Evolutionary conservation across 1,139 yeast genomes (phyloP).

Genomic region (Yamadazyma blattariae): DNA sequence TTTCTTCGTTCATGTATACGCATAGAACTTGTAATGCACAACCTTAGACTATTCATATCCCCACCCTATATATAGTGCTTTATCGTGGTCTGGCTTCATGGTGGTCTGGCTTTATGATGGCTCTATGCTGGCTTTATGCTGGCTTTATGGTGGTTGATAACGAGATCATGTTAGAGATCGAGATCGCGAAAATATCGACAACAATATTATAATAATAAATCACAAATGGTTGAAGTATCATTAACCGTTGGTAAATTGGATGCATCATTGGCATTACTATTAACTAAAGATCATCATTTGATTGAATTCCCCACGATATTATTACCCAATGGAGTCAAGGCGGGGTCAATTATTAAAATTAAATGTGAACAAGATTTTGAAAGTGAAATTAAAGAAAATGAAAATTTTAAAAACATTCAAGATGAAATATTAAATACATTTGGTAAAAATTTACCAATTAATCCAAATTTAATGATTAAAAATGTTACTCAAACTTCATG

Average conservation of each 20-base stretch:
- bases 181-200: too few species aligned
- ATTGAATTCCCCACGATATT: constrained; percentile 94
- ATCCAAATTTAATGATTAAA: constrained; percentile 67
- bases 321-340: constrained; percentile 84
- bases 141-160: too few species aligned
- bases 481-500: constrained; percentile 94
- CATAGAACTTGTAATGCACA: too few species aligned
- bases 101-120: too few species aligned
- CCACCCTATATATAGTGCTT: too few species aligned
- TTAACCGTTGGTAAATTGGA: constrained; percentile 94
- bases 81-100: too few species aligned
- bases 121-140: too few species aligned
- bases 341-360: constrained; percentile 92
- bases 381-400: constrained; percentile 60
- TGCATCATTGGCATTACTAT: constrained; percentile 85
- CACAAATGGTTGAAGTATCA: constrained; percentile 86
- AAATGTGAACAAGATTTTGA: constrained; percentile 78
- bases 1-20: too few species aligned
- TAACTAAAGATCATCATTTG: constrained; percentile 90
- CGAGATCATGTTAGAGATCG: too few species aligned
- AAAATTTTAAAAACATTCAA: constrained; percentile 63
- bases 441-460: constrained; percentile 69
- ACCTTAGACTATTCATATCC: not conserved
- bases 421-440: constrained; percentile 68
- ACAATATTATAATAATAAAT: too few species aligned